phyloP scores from a whole-genome alignment of 257 asterid genomes.

The Avicennia marina region DNA sequence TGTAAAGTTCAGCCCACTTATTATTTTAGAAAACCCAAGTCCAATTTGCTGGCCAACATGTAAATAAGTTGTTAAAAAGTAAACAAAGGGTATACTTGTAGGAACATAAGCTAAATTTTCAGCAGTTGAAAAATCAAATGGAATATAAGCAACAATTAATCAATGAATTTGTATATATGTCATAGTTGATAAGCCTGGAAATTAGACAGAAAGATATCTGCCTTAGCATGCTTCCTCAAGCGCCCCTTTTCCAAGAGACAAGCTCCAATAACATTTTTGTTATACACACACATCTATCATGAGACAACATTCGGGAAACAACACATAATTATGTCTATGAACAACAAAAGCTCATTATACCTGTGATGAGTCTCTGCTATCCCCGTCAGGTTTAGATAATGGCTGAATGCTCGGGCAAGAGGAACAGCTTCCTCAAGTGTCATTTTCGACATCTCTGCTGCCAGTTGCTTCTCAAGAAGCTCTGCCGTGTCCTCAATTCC shows the following conservation, averaged over 20 bases:
- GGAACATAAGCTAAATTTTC: background rate
- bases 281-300: background rate
- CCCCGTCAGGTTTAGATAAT: constrained; percentile 83
- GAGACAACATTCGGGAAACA: no score
- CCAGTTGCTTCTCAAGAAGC: constrained; percentile 84
- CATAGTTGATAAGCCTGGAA: no score
- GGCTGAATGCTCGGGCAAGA: constrained; percentile 90
- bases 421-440: constrained; percentile 84
- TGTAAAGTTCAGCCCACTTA: constrained; percentile 32
- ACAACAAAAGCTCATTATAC: constrained; percentile 23
- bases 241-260: background rate
- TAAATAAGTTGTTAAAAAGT: background rate
- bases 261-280: background rate
- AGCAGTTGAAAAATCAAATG: no score
- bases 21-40: constrained; percentile 1
- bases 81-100: background rate
- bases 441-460: constrained; percentile 74
- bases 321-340: background rate
- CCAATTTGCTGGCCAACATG: background rate
- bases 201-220: no score
- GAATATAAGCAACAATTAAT: no score
- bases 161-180: no score
- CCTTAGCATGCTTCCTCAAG: background rate
- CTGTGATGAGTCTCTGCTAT: constrained; percentile 97
- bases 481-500: constrained; percentile 92